Percentiles rank a stretch among this genome's conserved stretches.
Evolutionary conservation across 2,329 filamentous ascomycete species (phyloP).

Genomic region (Xylariaceae sp.): DNA sequence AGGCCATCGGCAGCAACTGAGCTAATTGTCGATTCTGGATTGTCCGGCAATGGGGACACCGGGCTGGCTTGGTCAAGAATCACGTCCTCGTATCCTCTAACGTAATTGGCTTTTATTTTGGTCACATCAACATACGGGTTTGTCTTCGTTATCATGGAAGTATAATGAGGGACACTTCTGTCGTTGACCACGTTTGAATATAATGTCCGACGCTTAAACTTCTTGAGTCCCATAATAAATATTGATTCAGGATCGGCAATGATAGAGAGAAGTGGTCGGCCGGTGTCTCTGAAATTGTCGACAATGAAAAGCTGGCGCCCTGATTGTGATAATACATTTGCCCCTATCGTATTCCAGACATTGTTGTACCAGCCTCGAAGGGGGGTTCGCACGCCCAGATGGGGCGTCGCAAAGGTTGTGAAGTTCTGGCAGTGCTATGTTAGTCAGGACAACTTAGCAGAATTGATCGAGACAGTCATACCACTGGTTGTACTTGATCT

Average conservation of each 20-base stretch:
- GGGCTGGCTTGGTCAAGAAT: slow-evolving; percentile 67
- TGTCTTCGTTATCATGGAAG: slow-evolving; percentile 68
- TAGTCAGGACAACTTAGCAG: not conserved
- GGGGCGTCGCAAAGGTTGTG: slow-evolving; percentile 83
- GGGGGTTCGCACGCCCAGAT: slow-evolving; percentile 71
- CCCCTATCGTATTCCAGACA: slow-evolving; percentile 79
- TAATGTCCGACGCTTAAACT: slow-evolving; percentile 70
- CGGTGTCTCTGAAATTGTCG: slow-evolving; percentile 79
- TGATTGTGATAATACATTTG: slow-evolving; percentile 74
- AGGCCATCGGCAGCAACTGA: slow-evolving; percentile 33
- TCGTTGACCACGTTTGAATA: slow-evolving; percentile 91
- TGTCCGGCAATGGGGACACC: slow-evolving; percentile 42
- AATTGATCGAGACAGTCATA: slow-evolving; percentile 34
- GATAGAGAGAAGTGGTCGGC: slow-evolving; percentile 72
- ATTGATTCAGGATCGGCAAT: slow-evolving; percentile 80
- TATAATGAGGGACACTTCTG: slow-evolving; percentile 76
- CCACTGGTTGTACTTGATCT: slow-evolving; percentile 72
- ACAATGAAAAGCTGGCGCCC: slow-evolving; percentile 84
- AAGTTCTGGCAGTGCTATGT: slow-evolving; percentile 62
- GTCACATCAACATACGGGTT: slow-evolving; percentile 72
- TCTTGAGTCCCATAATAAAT: slow-evolving; percentile 73
- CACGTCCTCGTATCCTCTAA: slow-evolving; percentile 69
- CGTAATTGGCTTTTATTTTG: slow-evolving; percentile 66
- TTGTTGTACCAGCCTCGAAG: slow-evolving; percentile 61
- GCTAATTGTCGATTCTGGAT: slow-evolving; percentile 29